Evolutionary conservation across 2,329 filamentous ascomycete genomes (phyloP).

Genomic region (Ceratocystis diversiconidia): DNA sequence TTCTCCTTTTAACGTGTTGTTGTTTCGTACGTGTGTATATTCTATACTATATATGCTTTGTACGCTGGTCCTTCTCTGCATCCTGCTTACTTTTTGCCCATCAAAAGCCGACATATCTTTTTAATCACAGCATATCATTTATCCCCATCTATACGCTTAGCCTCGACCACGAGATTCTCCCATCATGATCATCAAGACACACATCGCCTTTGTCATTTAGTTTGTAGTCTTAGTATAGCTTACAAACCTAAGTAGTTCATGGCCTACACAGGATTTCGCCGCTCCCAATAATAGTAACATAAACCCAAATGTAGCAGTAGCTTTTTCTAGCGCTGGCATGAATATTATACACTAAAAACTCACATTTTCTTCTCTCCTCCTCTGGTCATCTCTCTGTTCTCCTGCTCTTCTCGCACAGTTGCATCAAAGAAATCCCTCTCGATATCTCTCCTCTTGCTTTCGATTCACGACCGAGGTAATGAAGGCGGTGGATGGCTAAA

Average conservation of each 20-base stretch:
- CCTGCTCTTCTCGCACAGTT: background rate
- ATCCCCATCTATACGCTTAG: background rate
- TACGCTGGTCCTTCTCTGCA: background rate
- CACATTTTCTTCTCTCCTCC: slow-evolving; percentile 1
- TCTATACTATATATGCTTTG: too few relatives aligned
- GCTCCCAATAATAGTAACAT: background rate
- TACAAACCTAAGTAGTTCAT: background rate
- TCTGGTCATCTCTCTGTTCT: background rate
- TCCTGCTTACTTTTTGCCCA: background rate
- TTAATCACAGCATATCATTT: background rate
- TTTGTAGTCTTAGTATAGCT: background rate
- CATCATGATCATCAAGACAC: background rate
- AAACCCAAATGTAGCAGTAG: background rate
- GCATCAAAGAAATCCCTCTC: background rate
- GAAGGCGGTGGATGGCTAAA: background rate
- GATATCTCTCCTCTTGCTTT: background rate
- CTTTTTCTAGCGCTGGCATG: background rate
- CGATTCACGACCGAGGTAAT: background rate
- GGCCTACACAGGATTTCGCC: background rate
- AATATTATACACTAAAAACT: slow-evolving; percentile 8
- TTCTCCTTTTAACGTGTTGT: background rate
- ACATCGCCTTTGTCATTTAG: background rate
- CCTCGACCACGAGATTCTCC: background rate
- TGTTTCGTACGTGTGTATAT: background rate
- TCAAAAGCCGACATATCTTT: background rate